phyloP scores from a whole-genome alignment of 192 early-diverging fungal genomes.

The Backusella luteola region DNA sequence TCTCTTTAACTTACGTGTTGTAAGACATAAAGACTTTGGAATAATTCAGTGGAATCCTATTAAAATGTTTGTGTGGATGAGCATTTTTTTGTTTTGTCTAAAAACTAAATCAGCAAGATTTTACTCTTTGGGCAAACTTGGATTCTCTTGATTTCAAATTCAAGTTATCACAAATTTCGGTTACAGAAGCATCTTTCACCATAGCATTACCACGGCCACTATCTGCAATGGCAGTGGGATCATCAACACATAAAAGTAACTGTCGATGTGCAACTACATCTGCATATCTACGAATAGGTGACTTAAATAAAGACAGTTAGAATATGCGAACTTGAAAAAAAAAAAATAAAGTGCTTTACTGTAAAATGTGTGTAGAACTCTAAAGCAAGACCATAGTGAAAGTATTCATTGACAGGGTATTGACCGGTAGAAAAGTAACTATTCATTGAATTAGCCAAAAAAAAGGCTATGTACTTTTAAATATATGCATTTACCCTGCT shows the following conservation, averaged over 20 bases:
- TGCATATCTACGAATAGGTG: slow-evolving; percentile 79
- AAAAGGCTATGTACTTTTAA: neutral
- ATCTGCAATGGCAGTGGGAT: neutral
- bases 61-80: neutral
- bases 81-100: neutral
- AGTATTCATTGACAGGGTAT: slow-evolving; percentile 42
- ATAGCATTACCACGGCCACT: slow-evolving; percentile 22
- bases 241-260: slow-evolving; percentile 50
- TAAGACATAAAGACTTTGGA: slow-evolving; percentile 68
- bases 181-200: slow-evolving; percentile 38
- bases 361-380: slow-evolving; percentile 84
- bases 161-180: slow-evolving; percentile 50
- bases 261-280: slow-evolving; percentile 79
- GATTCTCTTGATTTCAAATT: slow-evolving; percentile 70
- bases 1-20: slow-evolving; percentile 41
- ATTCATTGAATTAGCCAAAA: neutral
- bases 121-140: slow-evolving; percentile 69
- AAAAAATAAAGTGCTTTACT: slow-evolving; percentile 27
- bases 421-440: slow-evolving; percentile 68
- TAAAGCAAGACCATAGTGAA: slow-evolving; percentile 75
- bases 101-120: neutral
- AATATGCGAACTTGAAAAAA: no score
- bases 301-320: slow-evolving; percentile 21
- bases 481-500: slow-evolving; percentile 40
- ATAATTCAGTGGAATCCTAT: slow-evolving; percentile 74